A percentile compares a stretch with the other conserved stretches of the same genome.
These are phyloP conservation scores for Yarrowia deformans DNA, from an alignment of 805 yeast genomes.

Conservation along the genomic window DNA sequence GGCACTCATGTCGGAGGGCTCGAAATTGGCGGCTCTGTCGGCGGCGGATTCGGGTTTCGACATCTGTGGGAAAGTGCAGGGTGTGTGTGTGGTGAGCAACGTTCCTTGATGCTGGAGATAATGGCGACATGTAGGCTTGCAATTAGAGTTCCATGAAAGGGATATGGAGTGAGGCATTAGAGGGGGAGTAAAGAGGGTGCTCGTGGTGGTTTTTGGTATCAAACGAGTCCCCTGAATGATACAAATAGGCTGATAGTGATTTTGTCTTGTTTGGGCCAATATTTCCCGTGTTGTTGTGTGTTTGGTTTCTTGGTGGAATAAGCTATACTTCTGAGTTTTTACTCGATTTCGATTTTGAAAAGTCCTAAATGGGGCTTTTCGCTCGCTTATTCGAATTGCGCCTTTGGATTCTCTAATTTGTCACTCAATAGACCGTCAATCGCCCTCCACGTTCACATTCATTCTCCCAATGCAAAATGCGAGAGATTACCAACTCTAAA, in stretches of 20 bases:
- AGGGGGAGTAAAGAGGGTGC: neutral
- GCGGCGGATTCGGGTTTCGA: conserved; percentile 22
- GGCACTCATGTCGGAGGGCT: conserved; percentile 47
- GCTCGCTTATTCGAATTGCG: neutral
- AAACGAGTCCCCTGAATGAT: neutral
- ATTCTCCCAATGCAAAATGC: conserved; percentile 6
- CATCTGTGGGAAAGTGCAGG: neutral
- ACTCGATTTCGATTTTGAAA: neutral
- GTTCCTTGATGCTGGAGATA: conserved; percentile 4
- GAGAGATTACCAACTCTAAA: conserved; percentile 24
- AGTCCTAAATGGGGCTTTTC: too few relatives aligned
- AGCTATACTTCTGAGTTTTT: neutral
- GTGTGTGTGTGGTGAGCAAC: conserved; percentile 6
- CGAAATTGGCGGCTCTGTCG: conserved; percentile 31
- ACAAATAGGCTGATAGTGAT: neutral
- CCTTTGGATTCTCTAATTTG: neutral
- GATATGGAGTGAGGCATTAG: neutral
- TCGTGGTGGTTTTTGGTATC: neutral
- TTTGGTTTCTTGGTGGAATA: neutral
- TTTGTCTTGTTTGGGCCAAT: neutral
- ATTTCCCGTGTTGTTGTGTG: neutral
- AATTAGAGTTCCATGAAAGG: neutral
- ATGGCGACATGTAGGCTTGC: conserved; percentile 1
- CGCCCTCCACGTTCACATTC: neutral
- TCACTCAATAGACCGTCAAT: too few relatives aligned